Evolutionary conservation across 306 rosid species (phyloP).

Genomic region (Adenanthera pavonina): DNA sequence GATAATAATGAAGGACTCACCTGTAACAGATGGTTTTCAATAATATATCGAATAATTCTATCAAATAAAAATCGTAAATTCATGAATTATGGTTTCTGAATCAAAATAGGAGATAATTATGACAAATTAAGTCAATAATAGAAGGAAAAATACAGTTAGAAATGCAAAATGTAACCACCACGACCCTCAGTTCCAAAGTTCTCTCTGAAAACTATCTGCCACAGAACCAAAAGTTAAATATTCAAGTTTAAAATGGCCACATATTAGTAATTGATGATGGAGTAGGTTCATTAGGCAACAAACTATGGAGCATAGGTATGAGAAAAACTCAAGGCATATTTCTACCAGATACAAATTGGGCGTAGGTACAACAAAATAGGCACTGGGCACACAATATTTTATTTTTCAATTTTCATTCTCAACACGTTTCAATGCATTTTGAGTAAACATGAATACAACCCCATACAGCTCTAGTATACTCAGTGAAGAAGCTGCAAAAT

Average conservation of each 20-base stretch:
- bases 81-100: constrained; percentile 17
- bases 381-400: neutral
- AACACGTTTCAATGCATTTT: neutral
- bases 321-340: constrained; percentile 4
- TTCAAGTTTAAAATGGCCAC: neutral
- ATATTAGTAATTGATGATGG: constrained; percentile 16
- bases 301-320: neutral
- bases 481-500: neutral
- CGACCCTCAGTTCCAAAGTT: constrained; percentile 95
- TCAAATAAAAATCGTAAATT: constrained; percentile 28
- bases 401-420: neutral
- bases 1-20: constrained; percentile 49
- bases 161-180: constrained; percentile 53
- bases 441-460: neutral
- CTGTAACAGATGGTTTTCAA: constrained; percentile 91
- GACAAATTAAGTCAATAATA: neutral
- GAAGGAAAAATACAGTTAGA: neutral
- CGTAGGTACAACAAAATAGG: neutral
- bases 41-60: constrained; percentile 89
- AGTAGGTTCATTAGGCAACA: constrained; percentile 22
- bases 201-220: constrained; percentile 91
- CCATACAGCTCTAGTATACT: neutral
- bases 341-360: neutral
- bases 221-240: constrained; percentile 30
- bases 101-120: constrained; percentile 15